Conservation (phyloP, 1,139 yeast species). For the Sugiyamaella grinbergsii region DNA sequence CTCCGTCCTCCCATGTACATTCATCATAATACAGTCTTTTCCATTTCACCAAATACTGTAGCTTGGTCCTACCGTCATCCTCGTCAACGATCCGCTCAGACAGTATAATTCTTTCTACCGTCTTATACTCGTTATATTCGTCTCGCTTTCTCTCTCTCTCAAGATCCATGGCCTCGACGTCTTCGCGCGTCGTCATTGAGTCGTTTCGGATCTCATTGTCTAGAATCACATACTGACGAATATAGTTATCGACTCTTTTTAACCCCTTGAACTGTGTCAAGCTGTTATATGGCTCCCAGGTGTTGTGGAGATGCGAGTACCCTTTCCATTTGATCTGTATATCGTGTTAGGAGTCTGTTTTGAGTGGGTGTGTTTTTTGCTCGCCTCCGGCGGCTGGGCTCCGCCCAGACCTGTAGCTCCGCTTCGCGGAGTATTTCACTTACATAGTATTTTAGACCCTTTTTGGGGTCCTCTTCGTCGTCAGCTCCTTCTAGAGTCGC, state of each 20-base stretch:
- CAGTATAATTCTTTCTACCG: slow-evolving; percentile 87
- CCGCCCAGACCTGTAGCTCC: slow-evolving; percentile 4
- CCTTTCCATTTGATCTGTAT: slow-evolving; percentile 79
- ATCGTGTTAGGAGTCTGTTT: slow-evolving; percentile 1
- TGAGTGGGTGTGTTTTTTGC: no score
- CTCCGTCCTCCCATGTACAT: slow-evolving; percentile 96
- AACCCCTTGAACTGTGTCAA: slow-evolving; percentile 65
- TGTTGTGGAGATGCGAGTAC: slow-evolving; percentile 87
- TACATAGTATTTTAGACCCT: slow-evolving; percentile 41
- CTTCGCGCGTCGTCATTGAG: slow-evolving; percentile 82
- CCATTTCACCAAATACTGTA: slow-evolving; percentile 92
- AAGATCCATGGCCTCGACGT: slow-evolving; percentile 88
- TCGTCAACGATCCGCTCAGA: slow-evolving; percentile 63
- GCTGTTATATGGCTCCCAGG: slow-evolving; percentile 80
- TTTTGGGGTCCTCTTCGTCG: slow-evolving; percentile 39
- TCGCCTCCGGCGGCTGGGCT: slow-evolving; percentile 15
- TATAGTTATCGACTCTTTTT: slow-evolving; percentile 87
- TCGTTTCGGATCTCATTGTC: slow-evolving; percentile 79
- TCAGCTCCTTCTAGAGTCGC: slow-evolving; percentile 33
- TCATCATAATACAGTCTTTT: slow-evolving; percentile 89
- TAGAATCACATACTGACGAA: slow-evolving; percentile 69
- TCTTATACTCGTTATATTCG: slow-evolving; percentile 78
- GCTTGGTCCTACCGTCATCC: slow-evolving; percentile 62
- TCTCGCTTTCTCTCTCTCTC: slow-evolving; percentile 84
- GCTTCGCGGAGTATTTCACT: slow-evolving; percentile 10